These are phyloP conservation scores for Iris pallida DNA, from an alignment of 116 monocot genomes.

Conservation along the genomic window DNA sequence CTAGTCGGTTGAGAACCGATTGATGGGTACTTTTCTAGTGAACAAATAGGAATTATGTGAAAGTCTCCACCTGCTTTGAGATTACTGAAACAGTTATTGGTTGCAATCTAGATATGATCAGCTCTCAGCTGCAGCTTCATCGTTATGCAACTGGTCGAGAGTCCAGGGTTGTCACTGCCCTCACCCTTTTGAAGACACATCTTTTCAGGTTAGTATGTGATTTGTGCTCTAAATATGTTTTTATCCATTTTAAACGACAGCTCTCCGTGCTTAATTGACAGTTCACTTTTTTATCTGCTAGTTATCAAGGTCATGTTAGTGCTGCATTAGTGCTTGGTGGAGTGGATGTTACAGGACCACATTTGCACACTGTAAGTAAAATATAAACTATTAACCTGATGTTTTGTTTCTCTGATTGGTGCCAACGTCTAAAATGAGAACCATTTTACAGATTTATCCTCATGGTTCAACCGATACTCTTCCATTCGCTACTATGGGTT, in stretches of 20 bases:
- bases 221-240: too few species aligned
- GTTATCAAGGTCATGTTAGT: conserved; percentile 96
- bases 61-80: too few species aligned
- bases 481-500: conserved; percentile 51
- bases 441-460: conserved; percentile 35
- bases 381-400: not conserved
- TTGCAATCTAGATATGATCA: conserved; percentile 75
- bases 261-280: too few species aligned
- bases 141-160: conserved; percentile 96
- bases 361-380: conserved; percentile 84
- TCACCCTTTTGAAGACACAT: conserved; percentile 88
- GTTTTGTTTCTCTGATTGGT: too few species aligned
- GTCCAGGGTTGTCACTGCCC: conserved; percentile 94
- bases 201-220: conserved; percentile 58
- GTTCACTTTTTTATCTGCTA: conserved; percentile 10
- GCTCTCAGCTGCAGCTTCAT: conserved; percentile 92
- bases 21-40: too few species aligned
- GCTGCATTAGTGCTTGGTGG: conserved; percentile 99
- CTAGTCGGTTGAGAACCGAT: too few species aligned
- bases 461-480: conserved; percentile 53
- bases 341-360: conserved; percentile 97
- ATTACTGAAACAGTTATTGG: too few species aligned
- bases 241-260: too few species aligned
- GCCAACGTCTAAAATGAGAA: too few species aligned
- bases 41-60: too few species aligned